Conservation (phyloP, 2,329 filamentous ascomycete species). For the Hypocreales sp. region DNA sequence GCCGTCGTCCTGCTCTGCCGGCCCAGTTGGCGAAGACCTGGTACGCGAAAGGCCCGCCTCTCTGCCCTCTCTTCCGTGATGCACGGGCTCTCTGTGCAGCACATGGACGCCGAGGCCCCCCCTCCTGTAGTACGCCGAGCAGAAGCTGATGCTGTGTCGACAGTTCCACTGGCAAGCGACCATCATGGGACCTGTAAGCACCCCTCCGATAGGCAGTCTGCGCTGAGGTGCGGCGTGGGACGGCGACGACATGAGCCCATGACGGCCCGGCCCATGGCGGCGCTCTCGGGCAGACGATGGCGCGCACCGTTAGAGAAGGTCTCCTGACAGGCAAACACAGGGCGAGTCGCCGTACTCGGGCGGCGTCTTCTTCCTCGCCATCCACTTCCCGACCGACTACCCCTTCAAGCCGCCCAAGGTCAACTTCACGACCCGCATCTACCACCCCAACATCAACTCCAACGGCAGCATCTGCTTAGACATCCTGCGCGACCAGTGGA, state of each 20-base stretch:
- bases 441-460: conserved; percentile 99
- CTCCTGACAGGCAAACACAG: conserved; percentile 29
- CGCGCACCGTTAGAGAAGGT: not conserved
- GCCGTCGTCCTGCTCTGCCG: conserved; percentile 95
- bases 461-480: conserved; percentile 99
- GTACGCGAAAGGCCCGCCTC: conserved; percentile 63
- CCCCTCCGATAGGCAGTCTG: too few relatives aligned
- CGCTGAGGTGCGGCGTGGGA: too few relatives aligned
- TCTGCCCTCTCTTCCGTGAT: too few relatives aligned
- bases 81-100: too few relatives aligned
- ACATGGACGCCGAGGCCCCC: too few relatives aligned
- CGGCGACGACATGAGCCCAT: too few relatives aligned
- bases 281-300: not conserved
- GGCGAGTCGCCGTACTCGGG: conserved; percentile 94
- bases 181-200: conserved; percentile 94
- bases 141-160: too few relatives aligned
- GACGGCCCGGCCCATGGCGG: too few relatives aligned
- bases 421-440: conserved; percentile 99
- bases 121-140: too few relatives aligned
- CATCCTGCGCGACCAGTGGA: conserved; percentile 98
- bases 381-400: conserved; percentile 99
- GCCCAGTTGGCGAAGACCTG: conserved; percentile 92
- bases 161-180: conserved; percentile 99
- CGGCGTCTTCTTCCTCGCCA: conserved; percentile 96
- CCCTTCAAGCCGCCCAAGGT: conserved; percentile 99